These are phyloP conservation scores for Cryptomeria japonica DNA, from an alignment of 75 land plant species.

Conservation along the genomic window DNA sequence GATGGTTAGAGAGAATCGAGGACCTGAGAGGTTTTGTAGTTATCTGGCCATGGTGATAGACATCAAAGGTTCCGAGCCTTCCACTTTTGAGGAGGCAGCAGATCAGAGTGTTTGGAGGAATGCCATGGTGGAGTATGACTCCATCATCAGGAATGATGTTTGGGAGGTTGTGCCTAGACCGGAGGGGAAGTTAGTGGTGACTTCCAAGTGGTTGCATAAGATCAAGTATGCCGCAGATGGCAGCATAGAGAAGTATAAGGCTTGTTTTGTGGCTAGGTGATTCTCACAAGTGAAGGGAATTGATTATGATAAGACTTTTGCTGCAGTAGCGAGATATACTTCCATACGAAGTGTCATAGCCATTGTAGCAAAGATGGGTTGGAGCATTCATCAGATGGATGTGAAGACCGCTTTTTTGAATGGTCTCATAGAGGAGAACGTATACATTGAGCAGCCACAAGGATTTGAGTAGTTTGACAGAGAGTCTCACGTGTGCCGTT, in stretches of 20 bases:
- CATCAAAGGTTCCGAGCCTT: not conserved
- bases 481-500: not conserved
- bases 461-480: not conserved
- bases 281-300: not conserved
- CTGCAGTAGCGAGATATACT: slow-evolving; percentile 1
- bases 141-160: no score
- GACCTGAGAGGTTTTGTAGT: not conserved
- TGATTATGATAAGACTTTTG: not conserved
- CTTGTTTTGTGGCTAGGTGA: not conserved
- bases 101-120: not conserved
- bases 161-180: no score
- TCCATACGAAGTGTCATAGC: not conserved
- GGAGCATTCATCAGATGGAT: slow-evolving; percentile 18
- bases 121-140: not conserved
- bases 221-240: not conserved
- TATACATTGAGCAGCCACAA: slow-evolving; percentile 13
- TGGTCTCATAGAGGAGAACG: not conserved
- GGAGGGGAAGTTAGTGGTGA: no score
- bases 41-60: not conserved
- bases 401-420: slow-evolving; percentile 13
- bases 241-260: not conserved
- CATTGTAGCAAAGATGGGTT: not conserved
- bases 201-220: not conserved
- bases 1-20: not conserved
- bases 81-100: not conserved